A percentile compares a stretch with the other conserved stretches of the same genome.
phyloP scores from a whole-genome alignment of 306 rosid genomes.

The Pterocarpus santalinus region DNA sequence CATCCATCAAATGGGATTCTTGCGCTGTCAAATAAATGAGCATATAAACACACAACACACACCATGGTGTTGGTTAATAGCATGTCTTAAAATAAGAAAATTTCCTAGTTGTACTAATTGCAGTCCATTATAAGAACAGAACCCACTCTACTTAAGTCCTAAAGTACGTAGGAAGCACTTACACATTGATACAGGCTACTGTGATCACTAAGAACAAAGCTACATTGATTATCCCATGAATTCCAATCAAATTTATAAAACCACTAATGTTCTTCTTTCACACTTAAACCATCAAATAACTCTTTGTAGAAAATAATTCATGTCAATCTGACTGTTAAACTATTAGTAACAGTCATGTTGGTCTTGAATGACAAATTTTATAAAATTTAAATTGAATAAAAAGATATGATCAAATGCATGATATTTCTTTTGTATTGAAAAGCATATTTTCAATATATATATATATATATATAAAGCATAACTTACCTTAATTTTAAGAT shows the following conservation, averaged over 20 bases:
- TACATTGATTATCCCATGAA: background rate
- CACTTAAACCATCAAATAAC: too few relatives aligned
- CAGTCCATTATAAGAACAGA: slow-evolving; percentile 2
- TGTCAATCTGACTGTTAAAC: background rate
- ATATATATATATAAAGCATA: too few relatives aligned
- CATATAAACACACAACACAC: slow-evolving; percentile 13
- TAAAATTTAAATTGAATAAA: background rate
- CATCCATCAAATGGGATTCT: too few relatives aligned
- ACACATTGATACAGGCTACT: background rate
- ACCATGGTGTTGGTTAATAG: background rate
- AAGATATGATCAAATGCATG: background rate
- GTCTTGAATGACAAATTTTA: background rate
- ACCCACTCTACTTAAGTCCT: background rate
- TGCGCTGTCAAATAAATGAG: too few relatives aligned
- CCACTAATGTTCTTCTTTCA: background rate
- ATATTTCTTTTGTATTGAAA: background rate
- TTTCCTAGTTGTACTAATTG: background rate
- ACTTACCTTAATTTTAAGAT: background rate
- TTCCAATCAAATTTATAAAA: background rate
- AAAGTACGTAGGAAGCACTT: slow-evolving; percentile 7
- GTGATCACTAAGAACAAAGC: background rate
- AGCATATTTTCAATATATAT: background rate
- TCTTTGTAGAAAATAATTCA: background rate
- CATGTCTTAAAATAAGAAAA: slow-evolving; percentile 5
- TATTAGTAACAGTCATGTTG: background rate